phyloP scores from a whole-genome alignment of 306 rosid species.

The Mimosa bimucronata region DNA sequence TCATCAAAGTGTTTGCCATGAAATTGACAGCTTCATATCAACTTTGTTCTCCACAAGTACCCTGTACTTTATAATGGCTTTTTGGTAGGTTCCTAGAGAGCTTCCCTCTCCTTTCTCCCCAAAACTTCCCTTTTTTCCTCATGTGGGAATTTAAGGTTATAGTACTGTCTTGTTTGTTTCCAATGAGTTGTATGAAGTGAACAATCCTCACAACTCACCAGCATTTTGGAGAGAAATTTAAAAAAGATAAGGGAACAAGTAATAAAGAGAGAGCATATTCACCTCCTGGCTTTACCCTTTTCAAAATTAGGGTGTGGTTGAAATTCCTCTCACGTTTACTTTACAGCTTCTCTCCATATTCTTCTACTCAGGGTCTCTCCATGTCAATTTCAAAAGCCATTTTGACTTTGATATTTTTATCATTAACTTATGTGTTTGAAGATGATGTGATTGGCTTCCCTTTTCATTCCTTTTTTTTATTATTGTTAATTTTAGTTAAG shows the following conservation, averaged over 20 bases:
- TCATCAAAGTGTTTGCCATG: constrained; percentile 18
- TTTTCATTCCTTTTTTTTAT: neutral
- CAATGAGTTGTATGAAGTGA: constrained; percentile 7
- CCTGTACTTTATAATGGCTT: constrained; percentile 12
- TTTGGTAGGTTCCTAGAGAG: constrained; percentile 46
- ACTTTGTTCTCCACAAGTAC: constrained; percentile 34
- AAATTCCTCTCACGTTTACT: constrained; percentile 48
- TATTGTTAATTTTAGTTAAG: neutral
- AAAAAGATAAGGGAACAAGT: neutral
- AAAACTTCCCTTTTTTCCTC: constrained; percentile 40
- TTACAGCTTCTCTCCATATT: constrained; percentile 63
- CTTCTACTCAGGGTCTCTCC: constrained; percentile 35
- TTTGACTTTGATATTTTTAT: constrained; percentile 35
- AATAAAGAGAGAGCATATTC: constrained; percentile 35
- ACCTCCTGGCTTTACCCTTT: neutral
- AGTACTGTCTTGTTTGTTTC: constrained; percentile 20
- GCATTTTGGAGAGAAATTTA: neutral
- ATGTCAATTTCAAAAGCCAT: neutral
- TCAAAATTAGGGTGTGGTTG: constrained; percentile 28
- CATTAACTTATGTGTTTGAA: constrained; percentile 26
- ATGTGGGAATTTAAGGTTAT: constrained; percentile 64
- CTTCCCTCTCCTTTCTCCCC: constrained; percentile 32
- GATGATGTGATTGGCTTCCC: neutral
- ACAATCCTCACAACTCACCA: constrained; percentile 6
- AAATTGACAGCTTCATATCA: constrained; percentile 34